Percentiles rank a stretch among this genome's conserved stretches.
Conservation (phyloP, 148 eudicot species). For the Rhododendron vialii region DNA sequence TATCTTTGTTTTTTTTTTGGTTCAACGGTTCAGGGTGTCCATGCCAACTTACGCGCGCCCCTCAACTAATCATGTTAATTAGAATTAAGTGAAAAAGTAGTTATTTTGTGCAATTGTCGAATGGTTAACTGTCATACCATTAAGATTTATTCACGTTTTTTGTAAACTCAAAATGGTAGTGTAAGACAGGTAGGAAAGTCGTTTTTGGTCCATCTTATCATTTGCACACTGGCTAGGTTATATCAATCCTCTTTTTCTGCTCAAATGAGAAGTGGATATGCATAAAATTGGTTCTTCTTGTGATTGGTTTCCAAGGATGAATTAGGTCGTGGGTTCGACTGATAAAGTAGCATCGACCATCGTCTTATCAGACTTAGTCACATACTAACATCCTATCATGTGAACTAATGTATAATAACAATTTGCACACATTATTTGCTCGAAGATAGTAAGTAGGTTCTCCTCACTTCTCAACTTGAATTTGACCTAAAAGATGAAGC, state of each 20-base stretch:
- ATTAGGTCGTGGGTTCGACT: too few relatives aligned
- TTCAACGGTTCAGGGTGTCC: not conserved
- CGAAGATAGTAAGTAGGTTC: too few relatives aligned
- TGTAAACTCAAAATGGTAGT: not conserved
- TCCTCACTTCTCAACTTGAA: too few relatives aligned
- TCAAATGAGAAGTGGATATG: not conserved
- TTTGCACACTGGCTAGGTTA: not conserved
- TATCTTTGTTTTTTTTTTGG: not conserved
- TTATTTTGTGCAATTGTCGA: not conserved
- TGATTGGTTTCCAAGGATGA: too few relatives aligned
- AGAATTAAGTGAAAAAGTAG: not conserved
- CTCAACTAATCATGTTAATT: not conserved
- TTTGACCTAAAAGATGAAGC: too few relatives aligned
- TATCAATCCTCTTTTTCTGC: not conserved
- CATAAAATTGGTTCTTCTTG: not conserved
- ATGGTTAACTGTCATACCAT: not conserved
- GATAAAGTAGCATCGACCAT: too few relatives aligned
- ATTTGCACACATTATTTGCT: too few relatives aligned
- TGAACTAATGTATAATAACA: too few relatives aligned
- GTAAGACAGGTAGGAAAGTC: not conserved
- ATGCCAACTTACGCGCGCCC: not conserved
- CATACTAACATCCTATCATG: too few relatives aligned
- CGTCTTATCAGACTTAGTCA: too few relatives aligned
- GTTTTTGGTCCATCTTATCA: not conserved
- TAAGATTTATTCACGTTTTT: not conserved